These are phyloP conservation scores for Chlorella sp. DNA, from an alignment of 139 green algal genomes.

Conservation along the genomic window DNA sequence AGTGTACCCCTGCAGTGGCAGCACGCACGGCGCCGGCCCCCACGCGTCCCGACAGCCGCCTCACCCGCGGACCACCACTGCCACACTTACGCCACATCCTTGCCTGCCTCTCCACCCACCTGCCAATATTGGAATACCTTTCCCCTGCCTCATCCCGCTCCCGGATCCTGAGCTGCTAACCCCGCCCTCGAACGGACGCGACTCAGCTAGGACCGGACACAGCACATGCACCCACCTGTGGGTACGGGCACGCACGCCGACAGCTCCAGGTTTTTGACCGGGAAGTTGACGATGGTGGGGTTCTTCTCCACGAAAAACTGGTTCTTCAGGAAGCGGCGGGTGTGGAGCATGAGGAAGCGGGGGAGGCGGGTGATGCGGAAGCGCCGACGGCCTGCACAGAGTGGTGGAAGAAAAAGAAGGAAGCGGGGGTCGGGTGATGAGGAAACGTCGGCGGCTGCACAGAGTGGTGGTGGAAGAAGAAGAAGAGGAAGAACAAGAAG, in stretches of 20 bases:
- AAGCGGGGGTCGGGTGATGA: too few species aligned
- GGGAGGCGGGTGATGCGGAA: slow-evolving; percentile 88
- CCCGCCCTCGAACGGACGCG: too few species aligned
- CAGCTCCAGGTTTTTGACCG: slow-evolving; percentile 93
- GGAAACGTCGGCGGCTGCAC: too few species aligned
- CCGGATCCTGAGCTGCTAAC: too few species aligned
- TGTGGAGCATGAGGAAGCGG: slow-evolving; percentile 85
- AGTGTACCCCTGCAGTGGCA: too few species aligned
- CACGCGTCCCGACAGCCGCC: neutral
- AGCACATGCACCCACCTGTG: slow-evolving; percentile 14
- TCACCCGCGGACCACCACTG: too few species aligned
- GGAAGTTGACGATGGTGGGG: slow-evolving; percentile 98
- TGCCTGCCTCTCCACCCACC: too few species aligned
- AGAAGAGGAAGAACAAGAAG: too few species aligned
- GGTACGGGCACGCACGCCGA: slow-evolving; percentile 76
- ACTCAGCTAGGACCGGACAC: too few species aligned
- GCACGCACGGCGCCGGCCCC: too few species aligned
- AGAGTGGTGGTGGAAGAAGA: too few species aligned
- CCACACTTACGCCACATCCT: too few species aligned
- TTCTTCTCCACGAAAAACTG: slow-evolving; percentile 95
- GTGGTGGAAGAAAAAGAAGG: neutral
- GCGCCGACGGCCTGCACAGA: slow-evolving; percentile 65
- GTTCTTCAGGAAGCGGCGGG: slow-evolving; percentile 96
- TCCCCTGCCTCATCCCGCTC: neutral
- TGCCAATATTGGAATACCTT: neutral